phyloP scores from a whole-genome alignment of 208 protist species.

The Leishmania tropica region DNA sequence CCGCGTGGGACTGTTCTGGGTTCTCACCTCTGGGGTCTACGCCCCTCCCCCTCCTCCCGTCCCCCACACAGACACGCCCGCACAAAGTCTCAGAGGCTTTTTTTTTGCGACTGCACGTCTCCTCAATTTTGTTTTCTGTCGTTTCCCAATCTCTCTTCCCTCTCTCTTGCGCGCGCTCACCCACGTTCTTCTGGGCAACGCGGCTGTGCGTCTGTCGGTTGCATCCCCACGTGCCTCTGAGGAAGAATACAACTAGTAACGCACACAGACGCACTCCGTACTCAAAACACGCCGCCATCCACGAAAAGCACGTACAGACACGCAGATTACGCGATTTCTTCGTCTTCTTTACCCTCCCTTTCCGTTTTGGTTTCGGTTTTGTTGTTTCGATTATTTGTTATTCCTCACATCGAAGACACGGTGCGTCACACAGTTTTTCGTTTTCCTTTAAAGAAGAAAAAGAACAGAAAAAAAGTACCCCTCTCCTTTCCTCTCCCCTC shows the following conservation, averaged over 20 bases:
- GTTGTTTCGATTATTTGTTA: not conserved
- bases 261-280: not conserved
- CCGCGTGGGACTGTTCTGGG: not conserved
- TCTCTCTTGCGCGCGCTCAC: not conserved
- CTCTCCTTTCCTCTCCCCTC: not conserved
- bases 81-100: no score
- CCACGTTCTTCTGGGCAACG: no score
- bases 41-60: not conserved
- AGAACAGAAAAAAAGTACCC: not conserved
- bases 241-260: not conserved
- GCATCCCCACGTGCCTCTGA: not conserved
- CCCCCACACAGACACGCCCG: not conserved
- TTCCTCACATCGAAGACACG: not conserved
- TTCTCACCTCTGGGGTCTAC: not conserved
- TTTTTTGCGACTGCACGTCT: not conserved
- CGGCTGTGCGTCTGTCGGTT: not conserved
- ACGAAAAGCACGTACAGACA: not conserved
- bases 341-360: not conserved
- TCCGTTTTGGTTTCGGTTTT: not conserved
- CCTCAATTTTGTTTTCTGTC: not conserved
- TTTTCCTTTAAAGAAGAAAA: no score
- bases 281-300: not conserved
- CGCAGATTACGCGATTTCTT: not conserved
- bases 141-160: not conserved
- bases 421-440: not conserved